Base-by-base conservation (phyloP, 345 rosid genomes). In the Salix caprea region DNA sequence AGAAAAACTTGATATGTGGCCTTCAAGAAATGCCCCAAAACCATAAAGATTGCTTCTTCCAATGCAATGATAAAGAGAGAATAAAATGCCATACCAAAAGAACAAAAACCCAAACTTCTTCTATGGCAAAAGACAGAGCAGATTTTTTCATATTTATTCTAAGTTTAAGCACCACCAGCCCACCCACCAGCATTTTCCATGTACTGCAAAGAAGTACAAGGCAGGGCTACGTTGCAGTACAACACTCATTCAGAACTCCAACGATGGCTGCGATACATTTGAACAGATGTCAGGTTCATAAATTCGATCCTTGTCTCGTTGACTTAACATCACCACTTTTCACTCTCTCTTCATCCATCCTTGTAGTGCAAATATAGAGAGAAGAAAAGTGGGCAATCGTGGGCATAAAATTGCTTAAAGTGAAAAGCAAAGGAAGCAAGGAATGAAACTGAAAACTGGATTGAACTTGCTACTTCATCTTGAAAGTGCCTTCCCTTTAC, bases 141-240 rank as follows among this genome's bases (percentile, higher is more conserved):
- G 4, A 2, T 1, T 0, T 8, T 13, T 34, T 32, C 40, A 2
- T 13, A 19, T 32, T 66, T 66, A 34, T 66, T 18, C 69, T n/a
- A 37, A 32, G 3, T 56, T 56, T 2, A 56, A 10, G 62, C 26
- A n/a, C 62, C 11, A 56, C 23, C 39, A 36, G 67, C 75, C 8
- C 44, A 21, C 52, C n/a, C 70, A 74, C 14, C 64, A 44, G 32
- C 70, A 75, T 77, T 5, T 30, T 1, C 2, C 56, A 65, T 83
- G 88, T 85, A 80, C 86, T 79, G 39, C 80, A 79, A 65, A 48
- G 84, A 56, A 79, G 83, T 85, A 83, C 86, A 79, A 73, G 23
- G 24, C 5, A 6, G 50, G 16, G 5, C 58, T 16, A 5, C 24
- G 37, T 70, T 81, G 86, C 39, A 85, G 83, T 83, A 85, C 83